Evolutionary conservation across 2,329 filamentous ascomycete genomes (phyloP), one percentile per base, ranked within the genome.

Genomic region (Pseudogymnoascus sp.): DNA sequence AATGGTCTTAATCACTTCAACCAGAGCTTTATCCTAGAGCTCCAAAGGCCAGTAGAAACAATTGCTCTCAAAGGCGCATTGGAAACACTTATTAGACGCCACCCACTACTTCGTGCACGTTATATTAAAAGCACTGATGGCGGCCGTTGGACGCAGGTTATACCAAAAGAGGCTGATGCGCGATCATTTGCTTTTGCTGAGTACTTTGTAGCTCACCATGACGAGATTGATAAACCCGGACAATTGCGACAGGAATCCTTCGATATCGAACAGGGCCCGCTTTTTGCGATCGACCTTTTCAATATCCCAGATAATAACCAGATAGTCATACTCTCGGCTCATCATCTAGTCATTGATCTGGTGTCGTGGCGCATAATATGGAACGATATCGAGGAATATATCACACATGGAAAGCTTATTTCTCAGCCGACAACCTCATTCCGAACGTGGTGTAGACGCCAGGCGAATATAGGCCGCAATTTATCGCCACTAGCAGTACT

Each of bases 31-130:
- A 40, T 66, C 11, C 53, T 72, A n/a, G 35, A 63, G 14, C 21
- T 66, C 11, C 64, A 53, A 14, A 60, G 4, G 12, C 5, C 63
- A 10, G 44, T 63, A 28, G 14, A 10, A n/a, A 18, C 53, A 18
- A 35, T 38, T 25, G 63, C 50, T 31, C 23, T 66, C 21, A 38
- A 47, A 28, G 31, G 61, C 12, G 75, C 75, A 1, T 61, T 77
- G 1, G 66, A 67, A 18, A 68, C 70, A 0, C 63, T 78, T 5
- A 70, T 76, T 1, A 62, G 66, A 8, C 70, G 67, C 12, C 76
- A 78, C 63, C 73, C 75, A 4, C 76, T 78, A 74, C 67, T 78
- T 2, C 70, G 75, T 33, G 75, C 71, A 11, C 72, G 76, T 6
- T 78, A 76, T 62, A 38, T 56, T 5, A 69, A 66, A 62, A 68